A percentile compares a stretch with the other conserved stretches of the same genome.
Evolutionary conservation across 495 filamentous ascomycete genomes (phyloP).

Genomic region (Xeromyces bisporus): DNA sequence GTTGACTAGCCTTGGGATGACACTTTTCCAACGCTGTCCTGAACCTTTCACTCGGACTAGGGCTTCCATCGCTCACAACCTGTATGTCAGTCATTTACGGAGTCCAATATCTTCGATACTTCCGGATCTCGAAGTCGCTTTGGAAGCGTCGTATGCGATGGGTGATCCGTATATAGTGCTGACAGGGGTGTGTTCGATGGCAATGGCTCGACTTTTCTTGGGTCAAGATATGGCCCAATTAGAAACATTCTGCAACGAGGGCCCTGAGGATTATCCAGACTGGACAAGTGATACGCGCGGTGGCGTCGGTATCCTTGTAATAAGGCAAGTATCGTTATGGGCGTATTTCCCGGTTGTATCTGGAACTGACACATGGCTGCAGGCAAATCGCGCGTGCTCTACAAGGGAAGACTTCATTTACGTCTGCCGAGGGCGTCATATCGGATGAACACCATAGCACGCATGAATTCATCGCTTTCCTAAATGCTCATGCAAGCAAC

Average conservation of each 20-base stretch:
- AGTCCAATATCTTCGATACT: slow-evolving; percentile 42
- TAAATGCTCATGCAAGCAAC: slow-evolving; percentile 33
- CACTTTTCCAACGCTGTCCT: slow-evolving; percentile 46
- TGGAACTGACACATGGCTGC: slow-evolving; percentile 1
- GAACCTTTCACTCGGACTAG: slow-evolving; percentile 55
- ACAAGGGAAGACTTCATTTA: slow-evolving; percentile 63
- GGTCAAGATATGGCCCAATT: slow-evolving; percentile 62
- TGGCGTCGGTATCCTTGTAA: slow-evolving; percentile 51
- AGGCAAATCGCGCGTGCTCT: slow-evolving; percentile 62
- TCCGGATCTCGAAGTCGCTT: slow-evolving; percentile 44
- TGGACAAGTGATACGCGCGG: slow-evolving; percentile 68
- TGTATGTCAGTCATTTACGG: slow-evolving; percentile 60
- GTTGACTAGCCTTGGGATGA: slow-evolving; percentile 45
- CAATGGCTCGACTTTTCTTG: slow-evolving; percentile 51
- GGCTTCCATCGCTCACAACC: slow-evolving; percentile 52
- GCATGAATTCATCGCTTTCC: slow-evolving; percentile 41
- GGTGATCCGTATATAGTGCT: slow-evolving; percentile 64
- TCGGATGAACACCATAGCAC: slow-evolving; percentile 55
- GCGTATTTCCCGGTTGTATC: neutral
- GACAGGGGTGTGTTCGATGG: slow-evolving; percentile 54
- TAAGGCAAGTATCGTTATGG: slow-evolving; percentile 26
- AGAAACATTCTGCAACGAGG: slow-evolving; percentile 55
- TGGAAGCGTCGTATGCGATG: slow-evolving; percentile 52
- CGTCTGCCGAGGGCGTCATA: slow-evolving; percentile 41
- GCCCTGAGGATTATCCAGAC: slow-evolving; percentile 56